A percentile compares a stretch with the other conserved stretches of the same genome.
phyloP scores from a whole-genome alignment of 495 filamentous ascomycete genomes.

The Aspergillus coremiiformis region DNA sequence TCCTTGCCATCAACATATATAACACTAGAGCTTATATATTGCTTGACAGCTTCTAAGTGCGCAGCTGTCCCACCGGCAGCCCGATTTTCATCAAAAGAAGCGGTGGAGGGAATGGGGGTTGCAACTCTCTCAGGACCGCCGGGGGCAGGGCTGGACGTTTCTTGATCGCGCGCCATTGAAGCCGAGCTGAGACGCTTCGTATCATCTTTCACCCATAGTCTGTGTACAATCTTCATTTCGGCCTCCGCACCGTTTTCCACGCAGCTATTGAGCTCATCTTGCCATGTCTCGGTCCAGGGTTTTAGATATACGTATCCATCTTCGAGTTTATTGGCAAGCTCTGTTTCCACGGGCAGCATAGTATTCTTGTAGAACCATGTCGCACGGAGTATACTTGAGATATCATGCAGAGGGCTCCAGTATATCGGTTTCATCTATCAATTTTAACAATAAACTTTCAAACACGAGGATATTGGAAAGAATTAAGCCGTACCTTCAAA shows the following conservation, averaged over 20 bases:
- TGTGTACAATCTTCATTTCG: conserved; percentile 81
- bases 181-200: conserved; percentile 28
- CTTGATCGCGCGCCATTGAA: conserved; percentile 16
- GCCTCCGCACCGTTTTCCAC: conserved; percentile 84
- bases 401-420: conserved; percentile 92
- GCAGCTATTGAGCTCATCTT: conserved; percentile 84
- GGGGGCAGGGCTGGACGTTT: conserved; percentile 10
- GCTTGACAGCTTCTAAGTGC: conserved; percentile 30
- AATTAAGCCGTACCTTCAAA: conserved; percentile 30
- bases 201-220: conserved; percentile 61
- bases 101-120: not conserved
- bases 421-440: conserved; percentile 92
- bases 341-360: conserved; percentile 80
- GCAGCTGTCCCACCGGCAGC: conserved; percentile 35
- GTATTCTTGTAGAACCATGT: conserved; percentile 98
- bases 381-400: conserved; percentile 71
- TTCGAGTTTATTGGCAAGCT: conserved; percentile 89
- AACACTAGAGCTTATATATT: conserved; percentile 63
- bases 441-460: conserved; percentile 2
- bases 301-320: conserved; percentile 77
- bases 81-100: conserved; percentile 27
- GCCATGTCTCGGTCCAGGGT: conserved; percentile 90
- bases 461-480: not conserved
- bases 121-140: conserved; percentile 7
- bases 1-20: conserved; percentile 70